phyloP scores from a whole-genome alignment of 305 asterid genomes.

The Fraxinus baroniana region DNA sequence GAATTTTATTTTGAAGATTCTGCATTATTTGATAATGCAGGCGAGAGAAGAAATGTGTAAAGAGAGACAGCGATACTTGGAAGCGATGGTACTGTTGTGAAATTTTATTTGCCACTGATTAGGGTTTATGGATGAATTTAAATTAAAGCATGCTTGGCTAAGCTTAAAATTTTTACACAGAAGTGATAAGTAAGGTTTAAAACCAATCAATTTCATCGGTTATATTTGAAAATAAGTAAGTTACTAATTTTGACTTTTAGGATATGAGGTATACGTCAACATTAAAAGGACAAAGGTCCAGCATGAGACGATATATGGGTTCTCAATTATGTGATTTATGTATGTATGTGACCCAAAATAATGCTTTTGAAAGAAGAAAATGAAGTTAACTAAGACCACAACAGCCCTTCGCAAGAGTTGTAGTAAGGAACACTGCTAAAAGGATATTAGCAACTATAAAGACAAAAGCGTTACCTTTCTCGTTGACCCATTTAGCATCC shows the following conservation, averaged over 20 bases:
- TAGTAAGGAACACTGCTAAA: background rate
- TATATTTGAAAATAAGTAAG: background rate
- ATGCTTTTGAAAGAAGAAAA: background rate
- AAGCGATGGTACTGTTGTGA: constrained; percentile 56
- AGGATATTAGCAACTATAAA: background rate
- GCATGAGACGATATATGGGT: too few species aligned
- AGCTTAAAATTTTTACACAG: background rate
- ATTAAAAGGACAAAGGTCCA: too few species aligned
- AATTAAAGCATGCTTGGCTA: background rate
- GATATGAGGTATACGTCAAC: background rate
- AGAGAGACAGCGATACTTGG: constrained; percentile 92
- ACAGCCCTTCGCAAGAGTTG: background rate
- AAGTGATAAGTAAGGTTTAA: background rate
- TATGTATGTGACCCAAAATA: background rate
- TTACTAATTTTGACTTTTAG: background rate
- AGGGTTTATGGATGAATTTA: background rate
- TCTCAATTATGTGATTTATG: too few species aligned
- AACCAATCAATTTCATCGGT: background rate
- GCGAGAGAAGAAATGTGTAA: constrained; percentile 94
- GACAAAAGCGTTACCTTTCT: background rate
- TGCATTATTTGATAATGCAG: constrained; percentile 43
- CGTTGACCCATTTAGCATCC: background rate
- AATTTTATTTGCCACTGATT: background rate
- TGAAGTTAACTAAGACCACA: background rate
- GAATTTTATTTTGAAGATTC: background rate